Base-by-base conservation (phyloP, 768 basidiomycete species). In the Stropharia rugosoannulata region DNA sequence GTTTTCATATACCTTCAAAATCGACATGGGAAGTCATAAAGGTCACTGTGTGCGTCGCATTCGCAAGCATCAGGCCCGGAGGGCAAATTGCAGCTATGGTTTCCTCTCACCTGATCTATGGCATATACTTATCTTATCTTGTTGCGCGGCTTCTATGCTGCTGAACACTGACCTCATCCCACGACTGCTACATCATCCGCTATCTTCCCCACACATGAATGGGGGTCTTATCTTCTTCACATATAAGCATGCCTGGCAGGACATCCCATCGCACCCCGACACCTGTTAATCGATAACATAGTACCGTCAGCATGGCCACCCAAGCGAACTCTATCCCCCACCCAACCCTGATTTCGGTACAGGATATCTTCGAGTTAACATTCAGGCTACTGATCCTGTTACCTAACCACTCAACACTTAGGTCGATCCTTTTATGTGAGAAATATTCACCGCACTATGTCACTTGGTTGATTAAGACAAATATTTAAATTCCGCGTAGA, bases 401-500 rank as follows among this genome's bases (percentile, higher is more conserved):
- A 41, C 22, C 29, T 9, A 29, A 10, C 15, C 27, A n/a, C 35
- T 36, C 16, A 37, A 41, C 1, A 49, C 35, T 38, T 52, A 87
- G 86, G 78, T 88, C 49, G 86, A 90, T 65, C 87, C 88, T 1
- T 87, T 88, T 64, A 62, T 83, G 85, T 88, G 62, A 74, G 83
- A 62, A 9, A 2, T 9, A 35, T n/a, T 10, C 32, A 25, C 9
- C 22, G 11, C 11, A n/a, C 9, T 1, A 18, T 13, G 22, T 27
- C 5, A 4, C 22, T 22, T 22, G 22, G 22, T 22, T 27, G 12
- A 27, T 11, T 7, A 38, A 29, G 32, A 6, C 25, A 4, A 18
- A n/a, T 18, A 22, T n/a, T 8, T 12, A 43, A 12, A 13, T 29
- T 50, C 18, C 25, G 22, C 54, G 6, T 40, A 77, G 76, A 35